Conservation (phyloP, 768 basidiomycete species). For the Auricularia sp. region DNA sequence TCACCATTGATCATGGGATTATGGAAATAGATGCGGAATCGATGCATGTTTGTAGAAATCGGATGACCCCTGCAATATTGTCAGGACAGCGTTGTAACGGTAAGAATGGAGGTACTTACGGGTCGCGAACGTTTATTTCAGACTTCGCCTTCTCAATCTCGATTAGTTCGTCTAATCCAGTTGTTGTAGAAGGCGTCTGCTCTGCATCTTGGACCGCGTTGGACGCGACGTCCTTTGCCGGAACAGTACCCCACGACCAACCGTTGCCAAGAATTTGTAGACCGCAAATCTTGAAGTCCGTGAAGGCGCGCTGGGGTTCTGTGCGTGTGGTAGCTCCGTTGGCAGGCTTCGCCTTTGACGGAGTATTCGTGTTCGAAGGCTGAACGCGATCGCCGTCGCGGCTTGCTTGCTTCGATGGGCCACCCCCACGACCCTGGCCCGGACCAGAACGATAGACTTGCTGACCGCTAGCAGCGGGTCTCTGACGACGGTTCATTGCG, state of each 20-base stretch:
- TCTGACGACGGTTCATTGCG: not conserved
- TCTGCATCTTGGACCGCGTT: too few species aligned
- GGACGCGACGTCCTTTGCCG: not conserved
- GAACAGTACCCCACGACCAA: slow-evolving; percentile 73
- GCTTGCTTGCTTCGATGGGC: not conserved
- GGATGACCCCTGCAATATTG: not conserved
- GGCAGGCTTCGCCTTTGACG: not conserved
- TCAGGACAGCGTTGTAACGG: not conserved
- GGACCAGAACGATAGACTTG: not conserved
- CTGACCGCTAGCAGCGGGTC: not conserved
- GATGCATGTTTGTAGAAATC: slow-evolving; percentile 29
- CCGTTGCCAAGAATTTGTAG: slow-evolving; percentile 71
- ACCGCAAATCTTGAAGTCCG: slow-evolving; percentile 95
- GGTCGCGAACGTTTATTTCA: too few species aligned
- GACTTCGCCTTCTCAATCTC: too few species aligned
- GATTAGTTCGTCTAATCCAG: too few species aligned
- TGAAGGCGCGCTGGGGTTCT: slow-evolving; percentile 84
- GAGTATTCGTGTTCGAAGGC: too few species aligned
- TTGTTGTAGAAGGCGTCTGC: too few species aligned
- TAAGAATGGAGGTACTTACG: too few species aligned
- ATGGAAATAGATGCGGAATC: slow-evolving; percentile 87
- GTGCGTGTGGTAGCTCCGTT: slow-evolving; percentile 53
- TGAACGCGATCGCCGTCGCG: not conserved
- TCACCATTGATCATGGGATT: slow-evolving; percentile 48
- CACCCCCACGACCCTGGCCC: not conserved